phyloP scores from a whole-genome alignment of 345 rosid genomes.

The Eucalyptus marginata region DNA sequence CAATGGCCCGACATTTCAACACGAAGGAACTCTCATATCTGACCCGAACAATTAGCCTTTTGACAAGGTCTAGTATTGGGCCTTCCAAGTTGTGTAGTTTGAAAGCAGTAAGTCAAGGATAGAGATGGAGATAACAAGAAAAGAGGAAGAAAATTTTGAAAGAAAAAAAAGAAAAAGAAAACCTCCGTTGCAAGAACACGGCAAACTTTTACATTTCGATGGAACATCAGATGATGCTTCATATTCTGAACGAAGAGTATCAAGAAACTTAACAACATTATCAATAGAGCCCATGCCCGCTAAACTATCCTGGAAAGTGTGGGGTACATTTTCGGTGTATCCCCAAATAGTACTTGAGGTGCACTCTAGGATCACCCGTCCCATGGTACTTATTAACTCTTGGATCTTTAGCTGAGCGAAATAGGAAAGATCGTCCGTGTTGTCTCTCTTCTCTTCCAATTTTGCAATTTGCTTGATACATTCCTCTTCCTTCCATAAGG shows the following conservation, averaged over 20 bases:
- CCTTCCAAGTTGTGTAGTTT: conserved; percentile 64
- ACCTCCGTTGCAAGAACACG: conserved; percentile 81
- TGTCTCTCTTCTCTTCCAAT: too few species aligned
- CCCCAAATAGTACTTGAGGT: too few species aligned
- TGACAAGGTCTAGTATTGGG: conserved; percentile 67
- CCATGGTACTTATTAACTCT: too few species aligned
- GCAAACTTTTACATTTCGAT: conserved; percentile 66
- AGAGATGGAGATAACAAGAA: background rate
- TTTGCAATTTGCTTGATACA: too few species aligned
- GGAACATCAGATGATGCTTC: conserved; percentile 59
- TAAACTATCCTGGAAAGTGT: too few species aligned
- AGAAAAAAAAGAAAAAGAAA: background rate
- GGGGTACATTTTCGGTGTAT: too few species aligned
- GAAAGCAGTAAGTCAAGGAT: background rate
- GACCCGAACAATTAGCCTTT: conserved; percentile 65
- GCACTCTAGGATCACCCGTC: too few species aligned
- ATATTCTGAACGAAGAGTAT: conserved; percentile 60
- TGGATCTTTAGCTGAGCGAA: too few species aligned
- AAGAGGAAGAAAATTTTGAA: background rate
- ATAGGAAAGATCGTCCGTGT: too few species aligned
- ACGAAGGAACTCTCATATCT: conserved; percentile 69
- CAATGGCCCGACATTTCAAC: conserved; percentile 67
- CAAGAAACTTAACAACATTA: conserved; percentile 46
- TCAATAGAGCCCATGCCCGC: background rate
- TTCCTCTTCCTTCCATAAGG: too few species aligned